Percentiles rank a stretch among this genome's conserved stretches.
Conservation (phyloP, 2,329 filamentous ascomycete genomes). For the Hypoxylon sp. region DNA sequence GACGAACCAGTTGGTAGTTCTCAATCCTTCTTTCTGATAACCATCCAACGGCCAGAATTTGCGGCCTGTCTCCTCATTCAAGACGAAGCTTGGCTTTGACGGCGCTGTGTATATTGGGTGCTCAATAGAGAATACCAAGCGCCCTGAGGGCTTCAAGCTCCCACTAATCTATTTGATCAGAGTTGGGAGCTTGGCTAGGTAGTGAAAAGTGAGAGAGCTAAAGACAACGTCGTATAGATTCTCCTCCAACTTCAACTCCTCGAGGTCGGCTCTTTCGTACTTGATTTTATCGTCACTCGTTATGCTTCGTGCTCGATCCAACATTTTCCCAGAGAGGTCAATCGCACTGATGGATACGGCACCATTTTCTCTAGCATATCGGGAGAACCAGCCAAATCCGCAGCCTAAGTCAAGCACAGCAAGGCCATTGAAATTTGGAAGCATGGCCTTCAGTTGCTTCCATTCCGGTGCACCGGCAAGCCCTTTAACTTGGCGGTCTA, state of each 20-base stretch:
- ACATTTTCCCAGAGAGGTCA: slow-evolving; percentile 61
- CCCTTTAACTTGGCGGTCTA: slow-evolving; percentile 58
- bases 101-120: slow-evolving; percentile 63
- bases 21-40: slow-evolving; percentile 59
- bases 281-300: slow-evolving; percentile 50
- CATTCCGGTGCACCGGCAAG: slow-evolving; percentile 60
- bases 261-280: slow-evolving; percentile 54
- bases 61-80: slow-evolving; percentile 50
- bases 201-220: slow-evolving; percentile 59
- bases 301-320: slow-evolving; percentile 53
- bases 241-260: slow-evolving; percentile 48
- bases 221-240: slow-evolving; percentile 56
- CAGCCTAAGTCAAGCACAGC: slow-evolving; percentile 61
- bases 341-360: slow-evolving; percentile 55
- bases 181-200: slow-evolving; percentile 53
- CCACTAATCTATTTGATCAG: slow-evolving; percentile 53
- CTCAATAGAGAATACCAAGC: slow-evolving; percentile 61
- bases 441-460: slow-evolving; percentile 57
- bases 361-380: slow-evolving; percentile 58
- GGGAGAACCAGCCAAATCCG: slow-evolving; percentile 62
- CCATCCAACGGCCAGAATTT: slow-evolving; percentile 58
- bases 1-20: slow-evolving; percentile 59
- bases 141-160: slow-evolving; percentile 53
- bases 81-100: slow-evolving; percentile 50
- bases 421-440: slow-evolving; percentile 53